Percentiles rank a stretch among this genome's conserved stretches.
These are phyloP conservation scores for Papiliotrema terrestris DNA, from an alignment of 1,284 basidiomycete genomes.

Conservation along the genomic window DNA sequence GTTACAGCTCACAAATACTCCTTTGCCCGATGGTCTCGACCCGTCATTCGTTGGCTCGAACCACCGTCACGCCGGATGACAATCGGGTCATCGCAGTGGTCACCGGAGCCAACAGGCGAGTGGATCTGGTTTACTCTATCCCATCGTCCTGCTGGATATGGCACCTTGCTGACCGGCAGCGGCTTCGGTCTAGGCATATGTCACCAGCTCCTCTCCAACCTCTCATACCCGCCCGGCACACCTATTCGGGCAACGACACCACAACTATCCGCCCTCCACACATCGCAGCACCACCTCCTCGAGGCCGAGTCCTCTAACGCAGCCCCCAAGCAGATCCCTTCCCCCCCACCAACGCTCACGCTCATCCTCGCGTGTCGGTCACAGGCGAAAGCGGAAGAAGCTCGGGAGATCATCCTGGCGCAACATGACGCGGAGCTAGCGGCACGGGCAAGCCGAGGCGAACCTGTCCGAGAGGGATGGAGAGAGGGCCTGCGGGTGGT, in stretches of 20 bases:
- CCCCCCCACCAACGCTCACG: slow-evolving; percentile 58
- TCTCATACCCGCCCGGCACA: slow-evolving; percentile 50
- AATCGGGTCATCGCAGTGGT: slow-evolving; percentile 56
- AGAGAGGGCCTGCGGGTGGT: slow-evolving; percentile 61
- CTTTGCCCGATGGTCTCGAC: slow-evolving; percentile 6
- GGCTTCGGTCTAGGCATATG: slow-evolving; percentile 83
- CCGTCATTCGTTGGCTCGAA: background rate
- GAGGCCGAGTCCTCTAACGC: slow-evolving; percentile 35
- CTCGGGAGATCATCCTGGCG: slow-evolving; percentile 56
- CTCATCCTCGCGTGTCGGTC: slow-evolving; percentile 80
- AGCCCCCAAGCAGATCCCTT: slow-evolving; percentile 7
- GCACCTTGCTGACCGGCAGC: slow-evolving; percentile 54
- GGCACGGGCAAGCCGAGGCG: slow-evolving; percentile 45
- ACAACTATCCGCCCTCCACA: slow-evolving; percentile 25
- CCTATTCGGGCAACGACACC: slow-evolving; percentile 29
- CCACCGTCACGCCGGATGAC: slow-evolving; percentile 8
- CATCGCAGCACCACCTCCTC: slow-evolving; percentile 16
- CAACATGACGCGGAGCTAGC: slow-evolving; percentile 55
- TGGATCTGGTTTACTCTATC: slow-evolving; percentile 4
- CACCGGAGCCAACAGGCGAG: slow-evolving; percentile 66
- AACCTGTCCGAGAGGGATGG: slow-evolving; percentile 55
- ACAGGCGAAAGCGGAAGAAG: slow-evolving; percentile 60
- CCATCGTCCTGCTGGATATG: no score
- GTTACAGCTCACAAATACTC: background rate
- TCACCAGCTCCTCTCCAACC: slow-evolving; percentile 69